A percentile compares a stretch with the other conserved stretches of the same genome.
These are phyloP conservation scores for Ophiocordyceps sinensis DNA, from an alignment of 2,329 filamentous ascomycete genomes.

Conservation along the genomic window DNA sequence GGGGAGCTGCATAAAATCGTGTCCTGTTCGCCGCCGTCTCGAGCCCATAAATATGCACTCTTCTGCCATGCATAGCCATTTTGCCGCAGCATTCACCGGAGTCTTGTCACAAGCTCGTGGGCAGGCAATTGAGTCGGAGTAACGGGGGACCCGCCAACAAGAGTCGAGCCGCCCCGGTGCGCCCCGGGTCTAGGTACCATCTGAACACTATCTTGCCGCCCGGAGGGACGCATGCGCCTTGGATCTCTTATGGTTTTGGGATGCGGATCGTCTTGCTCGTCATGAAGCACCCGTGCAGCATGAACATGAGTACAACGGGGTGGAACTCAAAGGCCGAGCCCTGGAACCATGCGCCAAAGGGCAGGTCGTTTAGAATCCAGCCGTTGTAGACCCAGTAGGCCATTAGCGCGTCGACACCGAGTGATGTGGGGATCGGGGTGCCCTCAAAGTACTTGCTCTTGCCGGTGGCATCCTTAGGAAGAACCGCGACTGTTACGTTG, in stretches of 20 bases:
- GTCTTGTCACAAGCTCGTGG: too few species aligned
- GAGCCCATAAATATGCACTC: not conserved
- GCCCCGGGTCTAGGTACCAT: too few species aligned
- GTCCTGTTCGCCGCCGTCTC: not conserved
- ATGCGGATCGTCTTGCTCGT: conserved; percentile 90
- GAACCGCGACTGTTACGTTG: conserved; percentile 82
- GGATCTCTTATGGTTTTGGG: conserved; percentile 54
- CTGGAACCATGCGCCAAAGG: conserved; percentile 52
- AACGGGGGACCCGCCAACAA: too few species aligned
- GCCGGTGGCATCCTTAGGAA: conserved; percentile 83
- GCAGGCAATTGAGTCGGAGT: too few species aligned
- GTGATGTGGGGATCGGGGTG: conserved; percentile 83
- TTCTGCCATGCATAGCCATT: too few species aligned
- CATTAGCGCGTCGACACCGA: conserved; percentile 72
- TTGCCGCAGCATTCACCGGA: too few species aligned
- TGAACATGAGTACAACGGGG: conserved; percentile 65
- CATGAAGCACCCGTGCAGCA: conserved; percentile 87
- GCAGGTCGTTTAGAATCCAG: conserved; percentile 68
- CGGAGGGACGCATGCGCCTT: too few species aligned
- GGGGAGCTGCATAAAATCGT: conserved; percentile 2
- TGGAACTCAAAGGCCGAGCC: conserved; percentile 70
- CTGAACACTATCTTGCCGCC: too few species aligned
- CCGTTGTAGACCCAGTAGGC: conserved; percentile 74
- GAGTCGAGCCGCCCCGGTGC: too few species aligned
- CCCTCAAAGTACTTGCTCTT: conserved; percentile 96